Percentiles rank a stretch among this genome's conserved stretches.
phyloP scores from a whole-genome alignment of 192 early-diverging fungal genomes.

The Nowakowskiella sp. region DNA sequence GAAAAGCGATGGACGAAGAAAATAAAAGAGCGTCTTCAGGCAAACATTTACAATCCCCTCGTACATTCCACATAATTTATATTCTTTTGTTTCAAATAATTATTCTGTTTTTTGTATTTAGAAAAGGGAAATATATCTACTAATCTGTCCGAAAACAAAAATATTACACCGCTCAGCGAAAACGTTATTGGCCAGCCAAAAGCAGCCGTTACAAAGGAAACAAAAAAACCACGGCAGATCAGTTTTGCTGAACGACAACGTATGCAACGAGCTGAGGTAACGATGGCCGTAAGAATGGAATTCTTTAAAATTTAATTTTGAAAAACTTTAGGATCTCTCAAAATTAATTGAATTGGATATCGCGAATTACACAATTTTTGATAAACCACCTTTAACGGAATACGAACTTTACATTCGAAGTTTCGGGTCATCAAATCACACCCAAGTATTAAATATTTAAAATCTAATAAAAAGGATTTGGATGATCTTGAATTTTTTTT shows the following conservation, averaged over 20 bases:
- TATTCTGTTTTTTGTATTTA: too few relatives aligned
- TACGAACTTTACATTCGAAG: constrained; percentile 48
- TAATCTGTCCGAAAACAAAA: too few relatives aligned
- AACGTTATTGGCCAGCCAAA: too few relatives aligned
- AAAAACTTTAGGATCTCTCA: constrained; percentile 27
- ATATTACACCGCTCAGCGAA: too few relatives aligned
- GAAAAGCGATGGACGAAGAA: constrained; percentile 31
- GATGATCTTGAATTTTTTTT: not conserved
- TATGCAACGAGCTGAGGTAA: not conserved
- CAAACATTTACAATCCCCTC: too few relatives aligned
- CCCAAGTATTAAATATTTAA: constrained; percentile 27
- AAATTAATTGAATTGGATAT: constrained; percentile 39
- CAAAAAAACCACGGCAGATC: not conserved
- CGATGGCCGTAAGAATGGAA: not conserved
- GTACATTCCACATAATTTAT: too few relatives aligned
- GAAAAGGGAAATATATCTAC: too few relatives aligned
- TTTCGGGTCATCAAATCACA: constrained; percentile 33
- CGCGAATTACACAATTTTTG: constrained; percentile 33
- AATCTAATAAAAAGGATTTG: not conserved
- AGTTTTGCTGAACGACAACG: not conserved
- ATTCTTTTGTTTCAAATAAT: too few relatives aligned
- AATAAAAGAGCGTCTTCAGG: constrained; percentile 33
- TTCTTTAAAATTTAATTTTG: not conserved
- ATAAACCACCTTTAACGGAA: constrained; percentile 40
- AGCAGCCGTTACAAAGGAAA: not conserved